Evolutionary conservation across 139 green algal genomes (phyloP).

Genomic region (Chlorella ohadii): DNA sequence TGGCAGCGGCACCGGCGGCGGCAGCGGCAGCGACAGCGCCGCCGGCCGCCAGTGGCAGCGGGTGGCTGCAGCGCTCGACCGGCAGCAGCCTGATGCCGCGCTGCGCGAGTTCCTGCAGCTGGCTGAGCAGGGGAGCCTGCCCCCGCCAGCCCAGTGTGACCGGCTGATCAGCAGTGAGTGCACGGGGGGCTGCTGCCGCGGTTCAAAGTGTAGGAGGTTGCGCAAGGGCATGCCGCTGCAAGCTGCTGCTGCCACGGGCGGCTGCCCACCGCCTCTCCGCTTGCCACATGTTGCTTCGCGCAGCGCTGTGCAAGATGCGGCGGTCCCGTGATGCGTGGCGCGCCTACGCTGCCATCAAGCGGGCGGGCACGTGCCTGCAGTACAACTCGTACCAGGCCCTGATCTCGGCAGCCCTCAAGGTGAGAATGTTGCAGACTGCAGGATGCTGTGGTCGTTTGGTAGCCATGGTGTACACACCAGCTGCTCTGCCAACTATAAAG

Average conservation of each 20-base stretch:
- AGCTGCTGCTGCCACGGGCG: neutral
- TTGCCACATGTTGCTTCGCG: neutral
- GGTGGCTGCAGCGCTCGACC: neutral
- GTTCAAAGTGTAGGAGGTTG: too few species aligned
- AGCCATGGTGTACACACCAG: too few species aligned
- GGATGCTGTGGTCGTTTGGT: too few species aligned
- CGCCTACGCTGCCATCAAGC: conserved; percentile 11
- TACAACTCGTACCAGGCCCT: conserved; percentile 56
- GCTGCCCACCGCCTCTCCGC: neutral
- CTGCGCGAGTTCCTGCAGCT: conserved; percentile 22
- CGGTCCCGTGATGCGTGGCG: conserved; percentile 27
- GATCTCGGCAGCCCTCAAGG: conserved; percentile 43
- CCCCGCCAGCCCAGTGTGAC: neutral
- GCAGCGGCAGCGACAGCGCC: neutral
- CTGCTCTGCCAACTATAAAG: too few species aligned
- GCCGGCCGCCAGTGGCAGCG: neutral
- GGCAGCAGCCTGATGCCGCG: conserved; percentile 8
- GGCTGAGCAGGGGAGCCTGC: conserved; percentile 5
- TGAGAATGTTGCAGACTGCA: neutral
- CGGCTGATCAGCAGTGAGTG: conserved; percentile 25
- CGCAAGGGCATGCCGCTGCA: neutral
- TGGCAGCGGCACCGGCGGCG: neutral
- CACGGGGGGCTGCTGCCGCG: neutral
- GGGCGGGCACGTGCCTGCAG: neutral
- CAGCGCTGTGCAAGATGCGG: conserved; percentile 15